Conservation (phyloP, 345 rosid genomes). For the Melaleuca alternifolia region DNA sequence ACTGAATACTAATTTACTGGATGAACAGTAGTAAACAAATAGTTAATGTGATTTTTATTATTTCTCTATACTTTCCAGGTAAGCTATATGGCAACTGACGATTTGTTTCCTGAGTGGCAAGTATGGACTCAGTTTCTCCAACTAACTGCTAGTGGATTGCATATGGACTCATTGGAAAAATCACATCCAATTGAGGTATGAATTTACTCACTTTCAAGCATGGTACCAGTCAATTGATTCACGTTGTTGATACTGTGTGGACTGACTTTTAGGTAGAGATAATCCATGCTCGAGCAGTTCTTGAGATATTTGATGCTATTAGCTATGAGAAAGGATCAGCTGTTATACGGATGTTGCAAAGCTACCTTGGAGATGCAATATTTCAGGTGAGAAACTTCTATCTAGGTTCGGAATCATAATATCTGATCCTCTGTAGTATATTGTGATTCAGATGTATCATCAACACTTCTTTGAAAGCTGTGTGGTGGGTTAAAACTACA, state of each 20-base stretch:
- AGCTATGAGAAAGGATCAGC: constrained; percentile 35
- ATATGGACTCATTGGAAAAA: constrained; percentile 13
- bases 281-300: constrained; percentile 8
- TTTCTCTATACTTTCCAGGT: constrained; percentile 8
- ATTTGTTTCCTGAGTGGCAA: constrained; percentile 33
- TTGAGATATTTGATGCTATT: constrained; percentile 24
- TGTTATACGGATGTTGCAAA: constrained; percentile 28
- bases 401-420: not conserved
- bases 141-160: constrained; percentile 9
- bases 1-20: not conserved
- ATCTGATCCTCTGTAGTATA: not conserved
- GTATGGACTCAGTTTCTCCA: constrained; percentile 32
- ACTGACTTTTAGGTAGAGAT: constrained; percentile 19
- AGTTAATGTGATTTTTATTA: not conserved
- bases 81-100: constrained; percentile 25
- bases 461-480: not conserved
- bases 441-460: not conserved
- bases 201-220: not conserved
- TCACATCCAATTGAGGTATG: constrained; percentile 38
- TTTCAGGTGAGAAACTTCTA: constrained; percentile 13
- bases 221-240: not conserved
- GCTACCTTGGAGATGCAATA: constrained; percentile 23
- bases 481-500: not conserved
- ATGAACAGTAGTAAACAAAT: not conserved
- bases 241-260: not conserved